Base-by-base conservation (phyloP, 495 filamentous ascomycete genomes). In the Polyplosphaeria fusca region DNA sequence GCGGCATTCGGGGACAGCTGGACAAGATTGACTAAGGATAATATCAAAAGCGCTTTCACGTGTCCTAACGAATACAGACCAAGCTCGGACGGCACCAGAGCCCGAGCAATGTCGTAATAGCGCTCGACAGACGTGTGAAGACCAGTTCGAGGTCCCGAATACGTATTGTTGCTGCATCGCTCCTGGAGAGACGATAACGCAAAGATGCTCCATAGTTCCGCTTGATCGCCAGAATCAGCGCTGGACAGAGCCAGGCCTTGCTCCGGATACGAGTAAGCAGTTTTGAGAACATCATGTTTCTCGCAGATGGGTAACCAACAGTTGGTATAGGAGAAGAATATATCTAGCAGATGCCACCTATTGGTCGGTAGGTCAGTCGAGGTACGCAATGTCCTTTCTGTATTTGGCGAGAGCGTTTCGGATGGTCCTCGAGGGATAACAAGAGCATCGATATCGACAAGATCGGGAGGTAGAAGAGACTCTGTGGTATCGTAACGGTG, bases 301-400 rank as follows among this genome's bases (percentile, higher is more conserved):
- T 86, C 82, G 27, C 84, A 71, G 35, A 88, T 81, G 3, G 86
- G 86, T 16, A 89, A 77, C 86, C 86, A 90, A 11, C 76, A 77
- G 65, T 88, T 82, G 2, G 86, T 89, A 48, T 82, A 80, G 2
- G 85, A 80, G 63, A 88, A 88, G 63, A 87, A 88, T 5, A 84
- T 74, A 63, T 90, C 85, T 20, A 90, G 70, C 2, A 89, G 69
- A 25, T 79, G 78, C 62, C 84, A 86, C 4, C 82, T 77, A 48
- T 85, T 80, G 19, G 76, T 66, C 12, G 86, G 86, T 1, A 86
- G 72, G 7, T 25, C 13, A 38, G 42, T 24, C 16, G 25, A 5
- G 47, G 19, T 42, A 20, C 19, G n/a, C n/a, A n/a, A n/a, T n/a
- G n/a, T n/a, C n/a, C n/a, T n/a, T n/a, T n/a, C n/a, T n/a, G n/a